Base-by-base conservation (phyloP, 352 stramenopile genomes). In the Phytopythium montanum region DNA sequence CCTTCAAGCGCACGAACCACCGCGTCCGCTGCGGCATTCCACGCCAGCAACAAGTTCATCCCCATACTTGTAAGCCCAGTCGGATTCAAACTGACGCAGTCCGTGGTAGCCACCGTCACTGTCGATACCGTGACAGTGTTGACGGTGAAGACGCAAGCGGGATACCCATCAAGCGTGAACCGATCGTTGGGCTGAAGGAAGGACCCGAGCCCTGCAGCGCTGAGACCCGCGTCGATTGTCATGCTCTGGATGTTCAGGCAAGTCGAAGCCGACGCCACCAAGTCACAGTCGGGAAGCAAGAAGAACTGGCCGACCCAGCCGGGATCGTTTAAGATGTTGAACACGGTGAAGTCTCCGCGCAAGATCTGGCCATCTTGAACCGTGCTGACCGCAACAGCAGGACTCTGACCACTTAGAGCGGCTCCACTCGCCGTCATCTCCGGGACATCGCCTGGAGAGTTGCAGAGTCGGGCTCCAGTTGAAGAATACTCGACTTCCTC, bases 401-500 rank as follows among this genome's bases (percentile, higher is more conserved):
- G 62, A 16, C 59, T 79, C 0, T 72, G 69, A 18, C 82, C 85
- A 1, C 39, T 62, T 16, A 90, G 52, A 4, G 42, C 58, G 1
- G 60, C 56, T 1, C 9, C 58, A 19, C 62, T 39, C 14, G 73
- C 68, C 28, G 61, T 60, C 77, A 99, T 79, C 28, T 86, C 85
- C 21, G 92, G 94, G 0, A 99, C 81, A 69, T 99, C 75, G 26
- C 96, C 95, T 2, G 95, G 94, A 2, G 93, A 81, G 60, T 99
- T 99, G 66, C 96, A 99, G 2, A 95, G 68, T 19, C 72, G 67
- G 10, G 73, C 68, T 2, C 80, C 83, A n/a, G 56, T 65, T 0
- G 59, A 51, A 1, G 23, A 69, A 60, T 89, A 75, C 38, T 91
- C 81, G 59, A 81, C 67, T 59, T 92, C 72, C 38, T 92, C 69